Evolutionary conservation across 768 basidiomycete species (phyloP), one percentile per base, ranked within the genome.

Genomic region (Boletus vermiculosoides): DNA sequence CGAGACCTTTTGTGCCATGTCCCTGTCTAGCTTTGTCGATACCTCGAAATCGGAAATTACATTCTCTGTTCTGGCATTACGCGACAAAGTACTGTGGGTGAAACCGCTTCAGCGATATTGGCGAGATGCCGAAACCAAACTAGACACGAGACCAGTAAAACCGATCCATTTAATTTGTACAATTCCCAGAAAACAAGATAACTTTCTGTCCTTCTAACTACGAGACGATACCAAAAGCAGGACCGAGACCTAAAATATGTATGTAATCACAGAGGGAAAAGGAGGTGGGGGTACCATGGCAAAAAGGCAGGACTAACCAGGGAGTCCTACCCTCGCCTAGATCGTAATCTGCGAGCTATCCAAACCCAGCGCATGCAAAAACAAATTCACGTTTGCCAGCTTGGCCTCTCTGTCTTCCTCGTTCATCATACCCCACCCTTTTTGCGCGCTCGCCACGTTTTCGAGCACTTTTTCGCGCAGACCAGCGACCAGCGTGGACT

Each of bases 391-490:
- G 73, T 98, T 98, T 52, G 86, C 85, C 62, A 97, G 77, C 75
- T 91, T 93, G 63, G 86, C 83, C 55, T 80, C 77, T 60, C 86
- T 80, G 58, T 90, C 87, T 53, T 88, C 87, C 72, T 92, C 87
- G 61, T 86, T 82, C 48, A 78, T 72, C 46, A 82, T 78, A 0
- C 68, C 68, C 83, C 86, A 86, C 49, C 88, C 85, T 67, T 90
- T 88, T 67, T 86, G 86, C 31, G 86, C 89, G 51, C 83, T 85
- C 62, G 87, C 73, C 33, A 98, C 91, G 63, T 90, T 94, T 67
- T 95, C 93, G 45, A 98, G 79, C 40, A 98, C 89, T 76, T 97
- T 95, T 69, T 98, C 96, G 56, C 94, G 86, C 45, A 98, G 77
- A 30, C 86, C 79, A 20, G 85, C 83, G 34, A 99, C 95, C 46